Evolutionary conservation across 768 basidiomycete genomes (phyloP).

Genomic region (Leccinum fibrillosum): DNA sequence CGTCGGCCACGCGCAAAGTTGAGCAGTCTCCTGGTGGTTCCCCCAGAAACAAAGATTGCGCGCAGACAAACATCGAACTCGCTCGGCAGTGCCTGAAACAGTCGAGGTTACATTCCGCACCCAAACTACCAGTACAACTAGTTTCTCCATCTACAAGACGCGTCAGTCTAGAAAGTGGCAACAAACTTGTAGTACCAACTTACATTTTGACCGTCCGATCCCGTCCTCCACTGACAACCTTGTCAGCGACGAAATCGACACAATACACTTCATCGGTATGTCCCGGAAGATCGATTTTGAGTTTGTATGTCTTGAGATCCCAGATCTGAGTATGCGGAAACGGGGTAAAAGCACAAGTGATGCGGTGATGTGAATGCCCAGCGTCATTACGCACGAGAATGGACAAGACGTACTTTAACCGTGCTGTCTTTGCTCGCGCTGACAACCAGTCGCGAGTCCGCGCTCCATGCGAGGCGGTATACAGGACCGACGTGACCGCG

Average conservation of each 20-base stretch:
- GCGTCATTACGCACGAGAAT: neutral
- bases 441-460: constrained; percentile 87
- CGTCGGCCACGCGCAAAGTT: neutral
- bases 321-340: constrained; percentile 55
- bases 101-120: neutral
- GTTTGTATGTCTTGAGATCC: constrained; percentile 95
- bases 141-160: constrained; percentile 28
- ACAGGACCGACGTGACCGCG: constrained; percentile 94
- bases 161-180: neutral
- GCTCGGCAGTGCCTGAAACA: neutral
- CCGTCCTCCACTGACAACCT: constrained; percentile 95
- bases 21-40: neutral
- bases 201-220: constrained; percentile 94
- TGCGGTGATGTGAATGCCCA: neutral
- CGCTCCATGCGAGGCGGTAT: constrained; percentile 93
- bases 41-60: neutral
- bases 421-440: constrained; percentile 97
- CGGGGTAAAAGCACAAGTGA: neutral
- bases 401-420: constrained; percentile 66
- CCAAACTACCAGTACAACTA: constrained; percentile 9
- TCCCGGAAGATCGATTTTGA: constrained; percentile 90
- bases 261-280: constrained; percentile 99
- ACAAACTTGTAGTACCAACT: constrained; percentile 26
- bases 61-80: neutral
- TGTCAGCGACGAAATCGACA: constrained; percentile 98